Evolutionary conservation across 1,139 yeast species (phyloP), one percentile per base, ranked within the genome.

Genomic region (Yarrowia galli): DNA sequence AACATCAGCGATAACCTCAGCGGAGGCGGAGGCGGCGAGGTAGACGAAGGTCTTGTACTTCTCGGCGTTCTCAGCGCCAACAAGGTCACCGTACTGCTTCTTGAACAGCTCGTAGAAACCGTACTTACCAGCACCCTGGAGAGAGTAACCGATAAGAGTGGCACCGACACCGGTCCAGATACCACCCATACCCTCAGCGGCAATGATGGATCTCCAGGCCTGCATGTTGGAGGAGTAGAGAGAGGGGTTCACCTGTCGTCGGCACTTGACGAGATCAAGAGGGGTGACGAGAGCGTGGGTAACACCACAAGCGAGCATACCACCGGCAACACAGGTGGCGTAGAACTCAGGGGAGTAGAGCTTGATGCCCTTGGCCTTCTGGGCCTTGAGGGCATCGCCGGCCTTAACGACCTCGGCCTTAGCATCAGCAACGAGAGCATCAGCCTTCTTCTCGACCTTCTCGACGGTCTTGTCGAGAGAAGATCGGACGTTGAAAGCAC

Each of bases 61-160:
- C 68, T 81, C 78, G 65, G 92, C 89, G 70, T 73, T 71, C 70
- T 88, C 87, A 53, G 84, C 86, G 43, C 97, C 97, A 64, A 89
- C 86, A 36, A 86, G 72, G 73, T 86, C 88, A 68, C 88, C 79
- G 78, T 92, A 93, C 69, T 85, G 82, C 79, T 89, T 87, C 81
- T 93, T 93, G 84, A 92, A 93, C 74, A 82, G 84, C 80, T 93
- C 98, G 80, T 93, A 93, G 79, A 92, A 89, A 58, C 98, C 98
- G 80, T 92, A 93, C 80, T 93, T 93, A 75, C 97, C 97, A 69
- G 97, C 97, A 75, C 98, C 98, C 81, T 93, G 98, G 74, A 92
- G 81, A 16, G 97, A 88, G 80, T 93, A 93, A 54, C 98, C 98
- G 71, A 92, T 84, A 72, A 90, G 86, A 6, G 98, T 93, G 60